Conservation (phyloP, 2,329 filamentous ascomycete species). For the Diaporthe longicolla region DNA sequence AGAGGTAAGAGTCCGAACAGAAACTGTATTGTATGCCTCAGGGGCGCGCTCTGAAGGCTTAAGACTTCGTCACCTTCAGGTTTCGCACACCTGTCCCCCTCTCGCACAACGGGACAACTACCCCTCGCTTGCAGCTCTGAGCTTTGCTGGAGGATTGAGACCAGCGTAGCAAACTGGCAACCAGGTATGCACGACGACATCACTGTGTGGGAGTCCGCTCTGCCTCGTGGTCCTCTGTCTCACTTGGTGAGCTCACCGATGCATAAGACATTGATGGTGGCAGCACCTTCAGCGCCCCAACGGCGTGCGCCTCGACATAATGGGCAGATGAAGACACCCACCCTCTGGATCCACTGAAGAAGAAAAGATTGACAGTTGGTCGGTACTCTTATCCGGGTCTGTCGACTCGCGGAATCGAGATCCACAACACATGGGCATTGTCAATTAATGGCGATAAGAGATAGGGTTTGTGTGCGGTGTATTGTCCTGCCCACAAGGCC, state of each 20-base stretch:
- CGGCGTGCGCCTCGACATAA: conserved; percentile 20
- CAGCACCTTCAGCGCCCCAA: background rate
- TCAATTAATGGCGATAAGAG: conserved; percentile 19
- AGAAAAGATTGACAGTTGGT: conserved; percentile 31
- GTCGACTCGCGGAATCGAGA: conserved; percentile 13
- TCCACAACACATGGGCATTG: conserved; percentile 3
- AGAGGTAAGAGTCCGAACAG: background rate
- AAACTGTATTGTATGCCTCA: background rate
- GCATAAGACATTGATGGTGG: conserved; percentile 2
- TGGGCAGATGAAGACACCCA: conserved; percentile 34
- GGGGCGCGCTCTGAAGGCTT: background rate
- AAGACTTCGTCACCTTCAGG: background rate
- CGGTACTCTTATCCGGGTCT: conserved; percentile 14
- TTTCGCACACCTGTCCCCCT: background rate
- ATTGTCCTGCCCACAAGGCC: conserved; percentile 20
- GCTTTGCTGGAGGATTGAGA: conserved; percentile 1
- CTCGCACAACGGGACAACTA: background rate
- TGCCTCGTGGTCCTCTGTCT: conserved; percentile 29
- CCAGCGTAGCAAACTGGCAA: background rate
- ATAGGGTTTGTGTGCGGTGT: conserved; percentile 12
- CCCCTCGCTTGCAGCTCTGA: conserved; percentile 17
- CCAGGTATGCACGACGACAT: conserved; percentile 29
- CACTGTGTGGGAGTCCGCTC: conserved; percentile 11
- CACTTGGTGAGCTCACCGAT: conserved; percentile 19
- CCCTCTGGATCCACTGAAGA: conserved; percentile 9